phyloP scores from a whole-genome alignment of 768 basidiomycete species.

The Crucibulum laeve region DNA sequence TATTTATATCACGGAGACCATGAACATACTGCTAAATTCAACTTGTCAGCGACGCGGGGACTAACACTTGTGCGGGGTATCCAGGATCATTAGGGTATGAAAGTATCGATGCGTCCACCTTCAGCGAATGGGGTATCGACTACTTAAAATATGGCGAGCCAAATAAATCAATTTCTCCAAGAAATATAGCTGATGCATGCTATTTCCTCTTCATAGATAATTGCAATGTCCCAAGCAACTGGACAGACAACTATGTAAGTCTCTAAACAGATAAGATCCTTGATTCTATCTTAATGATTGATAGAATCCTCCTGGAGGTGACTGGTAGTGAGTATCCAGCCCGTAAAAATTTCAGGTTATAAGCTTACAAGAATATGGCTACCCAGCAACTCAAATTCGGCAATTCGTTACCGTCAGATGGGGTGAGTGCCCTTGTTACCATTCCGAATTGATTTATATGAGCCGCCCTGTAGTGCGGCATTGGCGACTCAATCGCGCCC shows the following conservation, averaged over 20 bases:
- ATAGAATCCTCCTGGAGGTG: slow-evolving; percentile 29
- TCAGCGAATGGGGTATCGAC: slow-evolving; percentile 50
- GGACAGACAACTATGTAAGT: slow-evolving; percentile 38
- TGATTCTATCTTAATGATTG: not conserved
- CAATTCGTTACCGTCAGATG: slow-evolving; percentile 53
- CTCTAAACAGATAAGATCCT: not conserved
- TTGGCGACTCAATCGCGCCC: slow-evolving; percentile 38
- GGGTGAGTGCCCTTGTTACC: slow-evolving; percentile 25
- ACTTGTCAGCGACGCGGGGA: slow-evolving; percentile 48
- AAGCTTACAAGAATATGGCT: not conserved
- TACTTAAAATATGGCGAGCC: slow-evolving; percentile 52
- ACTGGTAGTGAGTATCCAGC: slow-evolving; percentile 44
- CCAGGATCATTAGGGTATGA: slow-evolving; percentile 55
- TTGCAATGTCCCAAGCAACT: slow-evolving; percentile 48
- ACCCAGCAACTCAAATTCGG: slow-evolving; percentile 51
- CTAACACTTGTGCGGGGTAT: slow-evolving; percentile 46
- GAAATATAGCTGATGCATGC: not conserved
- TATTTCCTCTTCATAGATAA: slow-evolving; percentile 30
- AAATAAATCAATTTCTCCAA: not conserved
- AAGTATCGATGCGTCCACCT: slow-evolving; percentile 45
- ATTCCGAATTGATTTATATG: not conserved
- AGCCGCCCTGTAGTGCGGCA: slow-evolving; percentile 29
- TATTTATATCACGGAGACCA: not conserved
- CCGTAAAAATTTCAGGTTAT: not conserved
- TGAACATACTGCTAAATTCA: not conserved